A percentile compares a stretch with the other conserved stretches of the same genome.
phyloP scores from a whole-genome alignment of 73 alveolate species.

The Tetrahymena malaccensis region DNA sequence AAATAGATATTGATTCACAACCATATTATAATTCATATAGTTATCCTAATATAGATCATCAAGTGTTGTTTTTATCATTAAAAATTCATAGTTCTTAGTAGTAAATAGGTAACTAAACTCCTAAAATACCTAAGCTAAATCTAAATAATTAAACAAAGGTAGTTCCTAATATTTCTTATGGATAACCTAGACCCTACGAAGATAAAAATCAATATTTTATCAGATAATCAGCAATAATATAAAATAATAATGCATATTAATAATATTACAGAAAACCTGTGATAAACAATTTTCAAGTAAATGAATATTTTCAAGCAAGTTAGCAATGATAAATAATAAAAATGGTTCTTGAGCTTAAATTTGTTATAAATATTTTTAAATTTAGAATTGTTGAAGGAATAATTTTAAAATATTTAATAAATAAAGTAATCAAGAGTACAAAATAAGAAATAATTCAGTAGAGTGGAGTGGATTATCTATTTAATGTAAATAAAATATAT shows the following conservation, averaged over 20 bases:
- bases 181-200: background rate
- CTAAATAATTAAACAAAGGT: background rate
- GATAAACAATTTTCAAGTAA: too few species aligned
- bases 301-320: background rate
- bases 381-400: too few species aligned
- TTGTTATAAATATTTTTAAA: too few species aligned
- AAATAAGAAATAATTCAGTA: too few species aligned
- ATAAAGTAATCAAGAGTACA: too few species aligned
- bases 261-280: background rate
- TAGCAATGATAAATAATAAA: too few species aligned
- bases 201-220: background rate
- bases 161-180: background rate
- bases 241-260: background rate
- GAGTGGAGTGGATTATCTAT: too few species aligned
- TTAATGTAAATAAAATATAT: too few species aligned
- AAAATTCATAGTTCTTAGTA: background rate
- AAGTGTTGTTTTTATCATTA: background rate
- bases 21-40: background rate
- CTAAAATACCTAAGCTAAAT: background rate
- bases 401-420: too few species aligned
- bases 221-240: background rate
- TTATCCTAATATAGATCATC: background rate
- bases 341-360: too few species aligned
- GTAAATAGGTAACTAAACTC: background rate
- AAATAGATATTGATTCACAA: background rate